A percentile compares a stretch with the other conserved stretches of the same genome.
Conservation (phyloP, 1,284 basidiomycete genomes). For the Ganoderma leucocontextum region DNA sequence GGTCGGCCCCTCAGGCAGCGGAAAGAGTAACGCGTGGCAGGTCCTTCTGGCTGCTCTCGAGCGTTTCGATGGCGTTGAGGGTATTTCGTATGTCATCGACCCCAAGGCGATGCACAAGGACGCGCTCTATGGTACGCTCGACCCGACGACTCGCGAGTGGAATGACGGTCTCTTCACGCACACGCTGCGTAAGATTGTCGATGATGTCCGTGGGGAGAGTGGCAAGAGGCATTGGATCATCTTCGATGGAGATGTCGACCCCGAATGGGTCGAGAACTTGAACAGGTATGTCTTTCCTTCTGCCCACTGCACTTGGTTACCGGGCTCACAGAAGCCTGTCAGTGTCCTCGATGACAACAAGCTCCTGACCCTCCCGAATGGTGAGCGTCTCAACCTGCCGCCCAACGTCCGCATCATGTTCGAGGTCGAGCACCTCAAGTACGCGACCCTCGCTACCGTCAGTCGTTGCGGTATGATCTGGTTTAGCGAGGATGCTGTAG, state of each 20-base stretch:
- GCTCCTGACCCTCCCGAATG: constrained; percentile 95
- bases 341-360: constrained; percentile 99
- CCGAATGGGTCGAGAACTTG: constrained; percentile 99
- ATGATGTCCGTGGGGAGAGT: constrained; percentile 98
- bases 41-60: constrained; percentile 93
- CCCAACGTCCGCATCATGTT: constrained; percentile 99
- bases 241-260: constrained; percentile 99
- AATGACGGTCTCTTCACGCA: constrained; percentile 99
- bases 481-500: constrained; percentile 98
- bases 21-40: constrained; percentile 98
- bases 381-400: constrained; percentile 97
- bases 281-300: constrained; percentile 76
- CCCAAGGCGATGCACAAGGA: constrained; percentile 99
- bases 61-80: constrained; percentile 91
- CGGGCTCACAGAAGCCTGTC: constrained; percentile 25
- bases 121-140: constrained; percentile 95
- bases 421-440: constrained; percentile 97
- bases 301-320: constrained; percentile 7
- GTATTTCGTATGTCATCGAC: constrained; percentile 96
- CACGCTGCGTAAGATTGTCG: constrained; percentile 96
- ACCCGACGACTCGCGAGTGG: constrained; percentile 98
- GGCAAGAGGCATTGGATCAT: constrained; percentile 99
- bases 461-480: constrained; percentile 99
- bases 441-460: constrained; percentile 98
- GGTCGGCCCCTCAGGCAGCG: constrained; percentile 97